Conservation (phyloP, 176 grass and related monocot species). For the Triticum urartu region DNA sequence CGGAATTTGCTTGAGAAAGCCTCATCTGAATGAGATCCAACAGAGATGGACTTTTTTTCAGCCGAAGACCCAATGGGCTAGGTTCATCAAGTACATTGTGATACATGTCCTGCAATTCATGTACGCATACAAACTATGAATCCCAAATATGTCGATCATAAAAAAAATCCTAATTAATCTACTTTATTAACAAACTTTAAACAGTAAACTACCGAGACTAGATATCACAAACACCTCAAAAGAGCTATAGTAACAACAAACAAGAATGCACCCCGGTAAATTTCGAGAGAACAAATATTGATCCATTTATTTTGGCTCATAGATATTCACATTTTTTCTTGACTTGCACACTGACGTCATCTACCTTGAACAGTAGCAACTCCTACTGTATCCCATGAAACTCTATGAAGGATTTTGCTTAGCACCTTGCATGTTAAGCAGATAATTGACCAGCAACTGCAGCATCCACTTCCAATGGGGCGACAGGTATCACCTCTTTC, state of each 20-base stretch:
- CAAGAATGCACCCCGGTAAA: not conserved
- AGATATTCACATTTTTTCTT: not conserved
- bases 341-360: not conserved
- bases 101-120: slow-evolving; percentile 65
- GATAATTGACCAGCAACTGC: not conserved
- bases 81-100: slow-evolving; percentile 86
- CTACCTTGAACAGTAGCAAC: not conserved
- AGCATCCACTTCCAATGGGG: not conserved
- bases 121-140: slow-evolving; percentile 10
- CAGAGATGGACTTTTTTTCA: slow-evolving; percentile 91
- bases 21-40: slow-evolving; percentile 91
- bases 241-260: not conserved
- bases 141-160: not conserved
- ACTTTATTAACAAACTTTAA: not conserved
- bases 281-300: not conserved
- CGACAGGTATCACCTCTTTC: not conserved
- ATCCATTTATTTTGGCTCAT: not conserved
- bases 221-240: not conserved
- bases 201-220: not conserved
- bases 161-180: not conserved
- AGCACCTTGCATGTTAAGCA: not conserved
- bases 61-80: slow-evolving; percentile 78
- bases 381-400: not conserved
- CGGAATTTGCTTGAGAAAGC: slow-evolving; percentile 66
- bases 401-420: not conserved